Evolutionary conservation across 1,284 basidiomycete genomes (phyloP).

Genomic region (Cutaneotrichosporon arboriforme): DNA sequence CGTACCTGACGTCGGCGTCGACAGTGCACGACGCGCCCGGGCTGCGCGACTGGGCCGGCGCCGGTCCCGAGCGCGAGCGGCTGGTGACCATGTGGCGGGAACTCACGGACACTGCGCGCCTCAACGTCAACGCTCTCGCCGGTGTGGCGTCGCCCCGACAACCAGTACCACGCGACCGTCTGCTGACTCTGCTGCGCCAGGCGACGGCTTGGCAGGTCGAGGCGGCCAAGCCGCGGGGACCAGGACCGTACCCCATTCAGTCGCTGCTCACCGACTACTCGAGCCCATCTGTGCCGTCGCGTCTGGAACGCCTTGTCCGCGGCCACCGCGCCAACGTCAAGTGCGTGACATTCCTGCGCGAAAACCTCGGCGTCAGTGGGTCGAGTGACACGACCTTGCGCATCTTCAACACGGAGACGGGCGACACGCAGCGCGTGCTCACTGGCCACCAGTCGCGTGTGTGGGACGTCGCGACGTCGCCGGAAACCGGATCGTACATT

Average conservation of each 20-base stretch:
- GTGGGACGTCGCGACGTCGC: conserved; percentile 46
- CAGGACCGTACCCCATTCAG: conserved; percentile 19
- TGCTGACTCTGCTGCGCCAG: conserved; percentile 49
- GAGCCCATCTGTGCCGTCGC: conserved; percentile 31
- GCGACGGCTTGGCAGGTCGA: conserved; percentile 51
- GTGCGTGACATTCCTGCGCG: conserved; percentile 48
- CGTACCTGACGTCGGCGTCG: conserved; percentile 50
- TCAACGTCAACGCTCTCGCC: conserved; percentile 5
- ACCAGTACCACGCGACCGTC: conserved; percentile 47
- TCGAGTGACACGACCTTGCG: conserved; percentile 46
- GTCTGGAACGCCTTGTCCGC: conserved; percentile 28
- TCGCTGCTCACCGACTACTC: conserved; percentile 42
- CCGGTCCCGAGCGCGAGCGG: conserved; percentile 41
- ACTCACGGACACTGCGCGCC: conserved; percentile 27
- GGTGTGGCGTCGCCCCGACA: conserved; percentile 6
- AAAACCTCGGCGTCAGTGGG: conserved; percentile 48
- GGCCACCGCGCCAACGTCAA: conserved; percentile 51
- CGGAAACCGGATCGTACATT: conserved; percentile 27
- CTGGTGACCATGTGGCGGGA: conserved; percentile 46
- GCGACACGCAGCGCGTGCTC: conserved; percentile 25
- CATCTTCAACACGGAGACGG: conserved; percentile 32
- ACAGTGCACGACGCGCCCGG: conserved; percentile 52
- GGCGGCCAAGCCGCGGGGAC: conserved; percentile 6
- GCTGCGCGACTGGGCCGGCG: conserved; percentile 51
- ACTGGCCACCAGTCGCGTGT: conserved; percentile 48